These are phyloP conservation scores for Zygnema cylindricum DNA, from an alignment of 139 green algal genomes.

Conservation along the genomic window DNA sequence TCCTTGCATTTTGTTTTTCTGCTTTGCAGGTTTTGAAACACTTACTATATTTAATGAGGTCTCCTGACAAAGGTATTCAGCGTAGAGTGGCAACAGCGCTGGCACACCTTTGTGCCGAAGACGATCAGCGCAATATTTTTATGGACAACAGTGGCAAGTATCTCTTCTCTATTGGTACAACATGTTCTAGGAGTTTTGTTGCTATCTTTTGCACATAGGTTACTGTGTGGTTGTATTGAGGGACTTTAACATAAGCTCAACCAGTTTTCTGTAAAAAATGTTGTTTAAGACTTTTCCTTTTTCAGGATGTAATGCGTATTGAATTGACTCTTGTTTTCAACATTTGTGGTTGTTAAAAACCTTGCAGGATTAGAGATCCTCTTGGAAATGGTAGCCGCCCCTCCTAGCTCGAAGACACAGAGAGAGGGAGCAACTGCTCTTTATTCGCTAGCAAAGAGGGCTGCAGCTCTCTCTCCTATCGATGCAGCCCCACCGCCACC, in stretches of 20 bases:
- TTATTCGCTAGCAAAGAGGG: constrained; percentile 78
- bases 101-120: constrained; percentile 75
- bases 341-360: too few relatives aligned
- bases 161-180: too few relatives aligned
- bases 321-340: too few relatives aligned
- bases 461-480: constrained; percentile 63
- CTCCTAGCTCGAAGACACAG: constrained; percentile 41
- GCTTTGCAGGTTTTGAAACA: constrained; percentile 58
- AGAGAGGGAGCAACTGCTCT: constrained; percentile 75
- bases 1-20: background rate
- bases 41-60: constrained; percentile 61
- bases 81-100: constrained; percentile 82
- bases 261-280: too few relatives aligned
- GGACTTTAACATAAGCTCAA: background rate
- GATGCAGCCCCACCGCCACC: constrained; percentile 71
- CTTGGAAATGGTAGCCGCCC: constrained; percentile 75
- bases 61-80: constrained; percentile 61
- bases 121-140: constrained; percentile 80
- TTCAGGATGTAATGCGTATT: too few relatives aligned
- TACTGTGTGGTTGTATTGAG: background rate
- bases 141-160: constrained; percentile 71
- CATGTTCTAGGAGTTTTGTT: too few relatives aligned
- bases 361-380: constrained; percentile 75
- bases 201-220: too few relatives aligned
- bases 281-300: too few relatives aligned